phyloP scores from a whole-genome alignment of 352 stramenopile species.

The Poterioochromonas sp. region DNA sequence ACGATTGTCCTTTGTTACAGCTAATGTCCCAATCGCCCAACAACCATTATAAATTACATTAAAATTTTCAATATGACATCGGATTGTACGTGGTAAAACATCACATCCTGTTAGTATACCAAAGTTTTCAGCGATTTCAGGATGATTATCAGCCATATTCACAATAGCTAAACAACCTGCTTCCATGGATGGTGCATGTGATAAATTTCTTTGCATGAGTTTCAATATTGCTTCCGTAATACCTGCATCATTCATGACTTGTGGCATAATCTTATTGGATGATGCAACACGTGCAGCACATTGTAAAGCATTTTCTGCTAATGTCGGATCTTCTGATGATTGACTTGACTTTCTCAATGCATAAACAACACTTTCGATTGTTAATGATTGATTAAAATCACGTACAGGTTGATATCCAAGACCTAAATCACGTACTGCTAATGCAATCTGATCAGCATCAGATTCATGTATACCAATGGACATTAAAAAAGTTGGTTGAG shows the following conservation, averaged over 20 bases:
- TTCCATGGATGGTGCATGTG: constrained; percentile 1
- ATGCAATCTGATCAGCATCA: constrained; percentile 17
- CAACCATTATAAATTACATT: neutral
- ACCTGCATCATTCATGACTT: neutral
- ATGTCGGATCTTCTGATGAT: neutral
- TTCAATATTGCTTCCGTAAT: neutral
- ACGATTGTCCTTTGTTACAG: neutral
- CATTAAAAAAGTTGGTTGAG: constrained; percentile 1
- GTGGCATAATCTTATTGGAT: constrained; percentile 3
- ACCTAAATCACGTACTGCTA: constrained; percentile 1
- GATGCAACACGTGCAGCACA: constrained; percentile 2
- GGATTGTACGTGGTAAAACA: constrained; percentile 8
- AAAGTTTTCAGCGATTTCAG: constrained; percentile 5
- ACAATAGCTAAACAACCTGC: neutral
- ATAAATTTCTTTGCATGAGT: neutral
- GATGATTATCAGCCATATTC: constrained; percentile 1
- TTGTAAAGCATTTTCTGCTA: neutral
- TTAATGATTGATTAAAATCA: constrained; percentile 12
- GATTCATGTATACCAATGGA: constrained; percentile 1
- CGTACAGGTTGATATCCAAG: constrained; percentile 19
- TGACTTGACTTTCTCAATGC: neutral
- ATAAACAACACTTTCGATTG: neutral
- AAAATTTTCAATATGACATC: neutral
- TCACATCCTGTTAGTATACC: neutral
- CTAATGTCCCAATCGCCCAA: neutral